Conservation (phyloP, 2,329 filamentous ascomycete genomes). For the Penicillium sclerotiorum region DNA sequence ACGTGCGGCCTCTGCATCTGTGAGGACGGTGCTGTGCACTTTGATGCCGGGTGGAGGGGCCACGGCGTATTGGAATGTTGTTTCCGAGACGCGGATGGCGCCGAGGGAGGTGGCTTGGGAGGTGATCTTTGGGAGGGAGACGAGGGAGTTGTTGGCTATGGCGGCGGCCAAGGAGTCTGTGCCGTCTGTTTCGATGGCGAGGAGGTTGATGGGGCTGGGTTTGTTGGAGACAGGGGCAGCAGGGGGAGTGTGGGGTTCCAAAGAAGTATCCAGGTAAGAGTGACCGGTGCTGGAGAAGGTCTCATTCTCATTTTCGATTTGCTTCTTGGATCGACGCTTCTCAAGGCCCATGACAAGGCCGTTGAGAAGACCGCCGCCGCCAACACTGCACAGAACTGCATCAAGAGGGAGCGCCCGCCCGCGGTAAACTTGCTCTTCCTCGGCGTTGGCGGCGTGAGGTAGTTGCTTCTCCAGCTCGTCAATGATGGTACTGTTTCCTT, state of each 20-base stretch:
- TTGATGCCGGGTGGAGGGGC: conserved; percentile 48
- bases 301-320: conserved; percentile 6
- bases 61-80: conserved; percentile 67
- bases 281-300: conserved; percentile 14
- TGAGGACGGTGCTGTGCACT: conserved; percentile 65
- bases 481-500: conserved; percentile 49
- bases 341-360: conserved; percentile 73
- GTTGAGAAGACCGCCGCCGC: conserved; percentile 78
- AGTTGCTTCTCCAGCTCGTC: conserved; percentile 48
- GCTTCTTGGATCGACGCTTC: conserved; percentile 43
- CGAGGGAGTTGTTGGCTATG: conserved; percentile 56
- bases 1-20: conserved; percentile 76
- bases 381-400: conserved; percentile 75
- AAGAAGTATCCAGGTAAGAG: conserved; percentile 17
- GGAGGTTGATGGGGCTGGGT: conserved; percentile 51
- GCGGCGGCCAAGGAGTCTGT: conserved; percentile 70
- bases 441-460: conserved; percentile 35
- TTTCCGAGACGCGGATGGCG: conserved; percentile 68
- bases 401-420: conserved; percentile 55
- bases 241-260: conserved; percentile 1
- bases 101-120: conserved; percentile 75
- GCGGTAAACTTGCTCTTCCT: conserved; percentile 30
- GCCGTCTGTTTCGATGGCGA: conserved; percentile 76
- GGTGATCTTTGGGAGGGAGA: conserved; percentile 71
- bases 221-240: conserved; percentile 15